Evolutionary conservation across 139 green algal genomes (phyloP), one percentile per base, ranked within the genome.

Genomic region (Chlamydomonas urium): DNA sequence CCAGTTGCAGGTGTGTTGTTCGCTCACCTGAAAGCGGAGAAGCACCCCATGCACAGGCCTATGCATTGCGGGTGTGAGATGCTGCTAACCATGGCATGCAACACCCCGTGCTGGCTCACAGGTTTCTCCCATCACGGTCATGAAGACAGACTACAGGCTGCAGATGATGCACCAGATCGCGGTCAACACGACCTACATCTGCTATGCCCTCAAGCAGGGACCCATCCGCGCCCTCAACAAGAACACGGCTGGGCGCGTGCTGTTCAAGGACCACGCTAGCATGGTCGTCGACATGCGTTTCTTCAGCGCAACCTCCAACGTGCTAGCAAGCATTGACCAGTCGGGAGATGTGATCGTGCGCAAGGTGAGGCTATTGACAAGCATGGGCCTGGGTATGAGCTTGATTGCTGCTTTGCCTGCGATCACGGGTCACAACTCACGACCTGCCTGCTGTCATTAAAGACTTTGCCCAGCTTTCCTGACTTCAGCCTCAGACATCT

Each of bases 191-290:
- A 69, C 47, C 47, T 94, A 86, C 85, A 91, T 96, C 50, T 86
- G 75, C 73, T 97, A 97, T 67, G 86, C 83, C 34, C 86, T 97
- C 6, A 87, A 85, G 34, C 57, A 70, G 14, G 90, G 91, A 26
- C 86, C 92, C 42, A 82, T 97, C n/a, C 83, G 91, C 0, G 79
- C 89, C 32, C 77, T 97, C 33, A 79, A 89, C 75, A 78, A 78
- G 26, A 70, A 76, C 48, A 84, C 82, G 0, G 81, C 74, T 8
- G 78, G 33, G 6, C 72, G 86, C 1, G 84, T 85, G 1, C 83
- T 97, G 8, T 71, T 92, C 62, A 91, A 91, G 57, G 87, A 86
- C 14, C 88, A 94, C 69, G 66, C 69, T 3, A 38, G 19, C 10
- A 79, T 82, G 14, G 35, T 95, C 4, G 73, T 74, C 6, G 84